Base-by-base conservation (phyloP, 2,329 filamentous ascomycete genomes). In the Xylariaceae sp. region DNA sequence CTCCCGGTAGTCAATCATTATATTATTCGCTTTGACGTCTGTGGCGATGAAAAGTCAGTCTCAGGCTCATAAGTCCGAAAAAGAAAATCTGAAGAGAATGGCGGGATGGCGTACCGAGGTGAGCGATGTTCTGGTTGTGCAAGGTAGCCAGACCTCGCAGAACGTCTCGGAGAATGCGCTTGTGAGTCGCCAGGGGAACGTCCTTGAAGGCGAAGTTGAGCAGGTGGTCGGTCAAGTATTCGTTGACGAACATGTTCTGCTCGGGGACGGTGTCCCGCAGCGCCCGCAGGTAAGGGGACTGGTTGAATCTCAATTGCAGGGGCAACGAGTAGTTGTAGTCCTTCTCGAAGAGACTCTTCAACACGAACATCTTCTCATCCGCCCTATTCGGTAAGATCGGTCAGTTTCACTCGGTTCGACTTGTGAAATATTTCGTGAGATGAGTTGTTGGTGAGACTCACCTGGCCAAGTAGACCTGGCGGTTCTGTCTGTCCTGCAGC, bases 1-100 rank as follows among this genome's bases (percentile, higher is more conserved):
- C 37, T 74, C 69, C 10, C 70, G 69, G 59, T 73, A 76, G 57
- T 77, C 74, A 10, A 78, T 58, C 66, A 78, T 71, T 55, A 78
- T 75, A 55, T 78, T 78, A 63, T 78, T 73, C 49, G 75, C 68
- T 65, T 78, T 78, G 61, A 77, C 74, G 64, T 78, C 75, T 73
- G 65, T 45, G 47, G 15, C 9, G 4, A 5, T 2, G 47, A 45
- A 35, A 37, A 11, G 49, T 64, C 51, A 63, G 57, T 41, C 51
- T 17, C 48, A 44, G 11, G 5, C 9, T 59, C 5, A 4, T 47
- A 1, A 4, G 23, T n/a, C 23, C 23, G 23, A 23, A 23, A 23
- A 23, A 2, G n/a, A 23, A 23, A n/a, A 6, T 4, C 11, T 30
- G 5, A 11, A 3, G 62, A 30, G 50, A 13, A 63, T 59, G 59